Evolutionary conservation across 2,329 filamentous ascomycete genomes (phyloP).

Genomic region (Rhynchosporium agropyri): DNA sequence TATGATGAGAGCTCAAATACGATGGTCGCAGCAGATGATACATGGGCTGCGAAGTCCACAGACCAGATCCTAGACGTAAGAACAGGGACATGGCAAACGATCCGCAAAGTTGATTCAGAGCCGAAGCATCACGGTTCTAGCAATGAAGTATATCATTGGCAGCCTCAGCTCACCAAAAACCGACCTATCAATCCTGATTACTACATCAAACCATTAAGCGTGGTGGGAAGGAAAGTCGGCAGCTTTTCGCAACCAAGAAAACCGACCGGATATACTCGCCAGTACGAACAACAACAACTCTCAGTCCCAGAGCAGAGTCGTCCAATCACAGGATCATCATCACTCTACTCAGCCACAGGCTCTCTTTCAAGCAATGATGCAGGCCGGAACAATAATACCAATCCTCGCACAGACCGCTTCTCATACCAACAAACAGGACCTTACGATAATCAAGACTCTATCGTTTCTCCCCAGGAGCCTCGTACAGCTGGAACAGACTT

Average conservation of each 20-base stretch:
- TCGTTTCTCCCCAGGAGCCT: slow-evolving; percentile 22
- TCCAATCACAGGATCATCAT: slow-evolving; percentile 25
- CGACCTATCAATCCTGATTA: slow-evolving; percentile 18
- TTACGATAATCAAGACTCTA: slow-evolving; percentile 31
- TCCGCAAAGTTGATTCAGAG: slow-evolving; percentile 23
- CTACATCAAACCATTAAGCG: slow-evolving; percentile 27
- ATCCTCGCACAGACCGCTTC: slow-evolving; percentile 9
- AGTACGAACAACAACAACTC: slow-evolving; percentile 24
- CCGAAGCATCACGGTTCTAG: slow-evolving; percentile 8
- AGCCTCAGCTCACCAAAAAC: slow-evolving; percentile 21
- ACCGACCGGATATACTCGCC: slow-evolving; percentile 26
- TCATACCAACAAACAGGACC: slow-evolving; percentile 33
- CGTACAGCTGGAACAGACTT: slow-evolving; percentile 21
- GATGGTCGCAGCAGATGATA: slow-evolving; percentile 22
- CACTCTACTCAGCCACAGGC: slow-evolving; percentile 27
- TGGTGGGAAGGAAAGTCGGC: slow-evolving; percentile 22
- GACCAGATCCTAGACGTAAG: slow-evolving; percentile 23
- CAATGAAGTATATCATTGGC: slow-evolving; percentile 21
- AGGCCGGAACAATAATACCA: slow-evolving; percentile 11
- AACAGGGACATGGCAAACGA: slow-evolving; percentile 26
- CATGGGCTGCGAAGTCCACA: slow-evolving; percentile 23
- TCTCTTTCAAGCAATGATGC: slow-evolving; percentile 22
- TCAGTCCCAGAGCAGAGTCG: slow-evolving; percentile 20
- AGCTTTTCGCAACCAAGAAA: slow-evolving; percentile 36
- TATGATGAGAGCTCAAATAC: slow-evolving; percentile 29